phyloP scores from a whole-genome alignment of 495 filamentous ascomycete species.

The Penicillium tannophilum region DNA sequence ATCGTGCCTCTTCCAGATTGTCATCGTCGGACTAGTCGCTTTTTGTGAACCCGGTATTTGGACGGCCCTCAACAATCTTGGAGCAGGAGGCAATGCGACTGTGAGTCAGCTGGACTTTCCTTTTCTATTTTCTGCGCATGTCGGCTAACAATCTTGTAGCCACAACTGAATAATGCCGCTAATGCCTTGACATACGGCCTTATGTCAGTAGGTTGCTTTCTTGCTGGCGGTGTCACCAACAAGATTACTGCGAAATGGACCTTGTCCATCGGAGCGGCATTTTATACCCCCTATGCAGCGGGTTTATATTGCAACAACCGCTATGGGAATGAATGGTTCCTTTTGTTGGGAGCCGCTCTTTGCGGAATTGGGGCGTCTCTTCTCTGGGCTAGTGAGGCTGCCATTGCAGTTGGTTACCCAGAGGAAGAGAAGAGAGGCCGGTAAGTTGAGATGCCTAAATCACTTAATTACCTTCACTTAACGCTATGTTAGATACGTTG shows the following conservation, averaged over 20 bases:
- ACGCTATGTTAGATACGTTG: slow-evolving; percentile 32
- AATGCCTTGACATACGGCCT: slow-evolving; percentile 60
- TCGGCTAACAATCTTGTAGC: slow-evolving; percentile 21
- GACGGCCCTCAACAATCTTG: slow-evolving; percentile 60
- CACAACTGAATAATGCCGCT: slow-evolving; percentile 58
- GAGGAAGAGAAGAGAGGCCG: slow-evolving; percentile 55
- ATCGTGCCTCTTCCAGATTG: slow-evolving; percentile 56
- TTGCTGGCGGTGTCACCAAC: slow-evolving; percentile 55
- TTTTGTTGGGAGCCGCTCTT: slow-evolving; percentile 55
- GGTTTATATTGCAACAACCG: slow-evolving; percentile 61
- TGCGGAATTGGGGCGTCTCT: slow-evolving; percentile 56
- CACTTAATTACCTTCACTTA: too few species aligned
- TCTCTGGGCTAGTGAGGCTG: slow-evolving; percentile 61
- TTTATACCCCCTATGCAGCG: slow-evolving; percentile 59
- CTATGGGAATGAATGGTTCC: slow-evolving; percentile 58
- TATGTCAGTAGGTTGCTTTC: slow-evolving; percentile 57
- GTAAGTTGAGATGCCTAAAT: slow-evolving; percentile 15
- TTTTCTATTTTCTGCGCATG: background rate
- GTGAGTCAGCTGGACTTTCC: slow-evolving; percentile 1
- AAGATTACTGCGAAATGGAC: slow-evolving; percentile 55
- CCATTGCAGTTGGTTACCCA: slow-evolving; percentile 59
- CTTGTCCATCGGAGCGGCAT: slow-evolving; percentile 56
- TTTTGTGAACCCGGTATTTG: slow-evolving; percentile 63
- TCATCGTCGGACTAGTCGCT: slow-evolving; percentile 56
- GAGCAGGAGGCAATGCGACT: slow-evolving; percentile 58